Evolutionary conservation across 352 stramenopile species (phyloP).

Genomic region (Globisporangium megalacanthum): DNA sequence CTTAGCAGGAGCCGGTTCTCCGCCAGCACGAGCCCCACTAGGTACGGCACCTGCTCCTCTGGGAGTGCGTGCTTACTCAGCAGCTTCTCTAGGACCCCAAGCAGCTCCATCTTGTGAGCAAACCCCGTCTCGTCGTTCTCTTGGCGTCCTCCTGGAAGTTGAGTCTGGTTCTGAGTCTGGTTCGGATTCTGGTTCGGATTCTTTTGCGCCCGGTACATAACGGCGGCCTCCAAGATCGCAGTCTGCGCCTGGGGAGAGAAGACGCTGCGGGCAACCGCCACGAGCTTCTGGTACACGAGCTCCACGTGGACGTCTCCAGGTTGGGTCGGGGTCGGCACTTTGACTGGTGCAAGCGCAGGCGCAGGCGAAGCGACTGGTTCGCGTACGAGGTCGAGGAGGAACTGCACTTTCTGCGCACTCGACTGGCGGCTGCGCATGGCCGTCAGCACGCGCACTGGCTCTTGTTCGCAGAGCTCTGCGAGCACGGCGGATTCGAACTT

Average conservation of each 20-base stretch:
- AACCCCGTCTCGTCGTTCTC: constrained; percentile 10
- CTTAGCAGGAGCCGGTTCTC: constrained; percentile 52
- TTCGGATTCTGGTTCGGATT: too few relatives aligned
- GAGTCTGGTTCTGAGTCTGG: too few relatives aligned
- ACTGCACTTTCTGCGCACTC: constrained; percentile 43
- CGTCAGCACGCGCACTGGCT: constrained; percentile 24
- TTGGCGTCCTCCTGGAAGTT: background rate
- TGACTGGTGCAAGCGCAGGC: constrained; percentile 3
- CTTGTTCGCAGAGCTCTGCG: constrained; percentile 37
- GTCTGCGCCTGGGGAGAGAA: constrained; percentile 53
- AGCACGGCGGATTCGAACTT: constrained; percentile 44
- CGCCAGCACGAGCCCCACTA: constrained; percentile 40
- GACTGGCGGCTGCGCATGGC: constrained; percentile 24
- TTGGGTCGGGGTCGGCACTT: background rate
- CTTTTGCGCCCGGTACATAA: constrained; percentile 16
- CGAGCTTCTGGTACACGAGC: constrained; percentile 48
- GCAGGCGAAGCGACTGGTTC: too few relatives aligned
- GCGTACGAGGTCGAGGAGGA: constrained; percentile 27
- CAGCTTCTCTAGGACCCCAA: constrained; percentile 41
- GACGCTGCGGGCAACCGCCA: constrained; percentile 41
- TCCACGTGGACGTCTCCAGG: constrained; percentile 27
- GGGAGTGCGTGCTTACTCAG: constrained; percentile 53
- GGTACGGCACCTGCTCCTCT: constrained; percentile 42
- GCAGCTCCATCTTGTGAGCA: constrained; percentile 40
- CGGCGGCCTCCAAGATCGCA: constrained; percentile 34